phyloP scores from a whole-genome alignment of 78 protist species.

The Dictyostelium firmibasis region DNA sequence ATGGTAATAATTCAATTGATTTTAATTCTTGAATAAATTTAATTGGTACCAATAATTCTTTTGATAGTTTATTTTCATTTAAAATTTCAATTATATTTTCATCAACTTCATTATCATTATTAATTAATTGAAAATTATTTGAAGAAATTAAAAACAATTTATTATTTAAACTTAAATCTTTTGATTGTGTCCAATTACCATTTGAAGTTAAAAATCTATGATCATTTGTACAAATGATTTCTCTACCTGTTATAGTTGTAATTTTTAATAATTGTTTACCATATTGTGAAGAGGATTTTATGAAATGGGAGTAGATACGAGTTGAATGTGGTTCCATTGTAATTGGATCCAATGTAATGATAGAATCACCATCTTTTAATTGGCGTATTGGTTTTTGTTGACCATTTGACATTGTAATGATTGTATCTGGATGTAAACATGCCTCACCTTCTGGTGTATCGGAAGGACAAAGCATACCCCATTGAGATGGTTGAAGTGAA shows the following conservation, averaged over 20 bases:
- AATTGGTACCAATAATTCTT: background rate
- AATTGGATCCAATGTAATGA: slow-evolving; percentile 3
- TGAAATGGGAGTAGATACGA: slow-evolving; percentile 14
- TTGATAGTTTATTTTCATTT: background rate
- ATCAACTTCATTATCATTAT: background rate
- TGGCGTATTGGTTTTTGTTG: background rate
- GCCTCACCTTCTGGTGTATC: slow-evolving; percentile 99
- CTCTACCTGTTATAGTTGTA: slow-evolving; percentile 14
- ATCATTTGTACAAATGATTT: slow-evolving; percentile 30
- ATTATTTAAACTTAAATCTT: background rate
- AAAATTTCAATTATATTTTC: background rate
- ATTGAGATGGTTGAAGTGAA: slow-evolving; percentile 99
- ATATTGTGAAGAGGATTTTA: background rate
- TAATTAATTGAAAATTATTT: background rate
- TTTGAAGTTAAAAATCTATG: slow-evolving; percentile 36
- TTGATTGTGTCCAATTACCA: slow-evolving; percentile 38
- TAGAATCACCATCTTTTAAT: slow-evolving; percentile 18
- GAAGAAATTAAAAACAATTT: background rate
- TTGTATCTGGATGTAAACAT: slow-evolving; percentile 11
- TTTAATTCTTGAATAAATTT: background rate
- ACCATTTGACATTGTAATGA: background rate
- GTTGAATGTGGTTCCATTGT: background rate
- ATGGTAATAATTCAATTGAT: slow-evolving; percentile 7
- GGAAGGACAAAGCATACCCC: slow-evolving; percentile 99
- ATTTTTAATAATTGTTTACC: slow-evolving; percentile 9